Base-by-base conservation (phyloP, 225 moss, liverwort and hornwort genomes). In the Antitrichia curtipendula region DNA sequence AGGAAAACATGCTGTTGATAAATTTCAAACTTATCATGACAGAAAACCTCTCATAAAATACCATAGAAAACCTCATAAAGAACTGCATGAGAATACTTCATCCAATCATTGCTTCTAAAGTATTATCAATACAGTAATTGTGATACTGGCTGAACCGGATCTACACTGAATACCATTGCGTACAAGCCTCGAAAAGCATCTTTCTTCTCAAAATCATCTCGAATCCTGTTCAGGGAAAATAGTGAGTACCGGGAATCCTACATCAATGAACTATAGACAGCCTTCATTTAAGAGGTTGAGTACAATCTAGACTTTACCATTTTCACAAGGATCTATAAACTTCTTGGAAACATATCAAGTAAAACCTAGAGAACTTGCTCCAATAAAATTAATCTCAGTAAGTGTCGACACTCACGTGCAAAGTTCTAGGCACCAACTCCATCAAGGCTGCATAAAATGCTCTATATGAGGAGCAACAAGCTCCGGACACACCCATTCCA, bases 401-500 rank as follows among this genome's bases (percentile, higher is more conserved):
- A 68, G 32, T 75, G 80, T 68, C 82, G 36, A 74, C 32, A 75
- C 98, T 96, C 92, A 98, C 98, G 97, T 95, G 95, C 97, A 96
- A 85, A 98, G 97, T 76, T 97, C 97, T 83, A 90, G 91, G 91
- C 97, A 98, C 98, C 98, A n/a, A n/a, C n/a, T n/a, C n/a, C n/a
- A n/a, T n/a, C n/a, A 98, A 81, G 98, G 95, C 89, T 95, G 94
- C 94, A 98, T 97, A 88, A 98, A 98, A 92, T 98, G 98, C 89
- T 98, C 98, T 96, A 97, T 97, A 75, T 96, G 96, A 56, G 98
- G 98, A 95, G 98, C 98, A 86, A 98, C 98, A 86, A 98, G 95
- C 88, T 98, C 98, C 86, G 98, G 98, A 87, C 97, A 98, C 89
- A 98, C 98, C 98, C 98, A 98, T 88, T 97, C 98, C 86, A 98